phyloP scores from a whole-genome alignment of 495 filamentous ascomycete species.

The Hypoxylon subgilvum region DNA sequence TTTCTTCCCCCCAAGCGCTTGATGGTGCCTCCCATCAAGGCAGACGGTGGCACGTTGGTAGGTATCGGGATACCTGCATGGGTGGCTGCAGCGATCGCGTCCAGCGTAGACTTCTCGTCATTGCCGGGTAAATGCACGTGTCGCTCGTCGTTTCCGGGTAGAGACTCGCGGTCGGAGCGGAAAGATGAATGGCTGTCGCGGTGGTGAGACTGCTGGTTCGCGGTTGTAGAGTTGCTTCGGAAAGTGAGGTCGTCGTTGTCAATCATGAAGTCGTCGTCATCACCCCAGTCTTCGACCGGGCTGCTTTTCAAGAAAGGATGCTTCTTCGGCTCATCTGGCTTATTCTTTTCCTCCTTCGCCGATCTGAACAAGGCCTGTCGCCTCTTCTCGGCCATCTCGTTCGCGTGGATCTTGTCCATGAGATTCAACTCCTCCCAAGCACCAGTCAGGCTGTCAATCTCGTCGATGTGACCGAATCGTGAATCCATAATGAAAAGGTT shows the following conservation, averaged over 20 bases:
- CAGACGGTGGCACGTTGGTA: slow-evolving; percentile 87
- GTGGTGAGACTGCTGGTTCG: slow-evolving; percentile 59
- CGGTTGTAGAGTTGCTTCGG: slow-evolving; percentile 66
- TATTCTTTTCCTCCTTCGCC: not conserved
- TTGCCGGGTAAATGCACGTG: slow-evolving; percentile 78
- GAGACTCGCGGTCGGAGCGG: slow-evolving; percentile 78
- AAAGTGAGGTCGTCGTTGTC: slow-evolving; percentile 70
- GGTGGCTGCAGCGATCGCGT: slow-evolving; percentile 85
- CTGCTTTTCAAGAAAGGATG: slow-evolving; percentile 53
- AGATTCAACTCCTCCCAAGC: slow-evolving; percentile 3
- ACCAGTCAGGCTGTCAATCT: no score
- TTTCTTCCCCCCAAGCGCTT: slow-evolving; percentile 86
- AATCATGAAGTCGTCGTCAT: slow-evolving; percentile 77
- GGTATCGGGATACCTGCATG: slow-evolving; percentile 93
- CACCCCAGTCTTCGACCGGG: slow-evolving; percentile 83
- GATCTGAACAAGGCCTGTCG: not conserved
- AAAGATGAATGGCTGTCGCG: slow-evolving; percentile 78
- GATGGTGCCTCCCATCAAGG: slow-evolving; percentile 90
- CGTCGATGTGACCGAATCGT: no score
- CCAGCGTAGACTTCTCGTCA: slow-evolving; percentile 77
- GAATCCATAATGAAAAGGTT: no score
- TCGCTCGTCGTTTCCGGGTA: slow-evolving; percentile 80
- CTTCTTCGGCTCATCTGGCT: not conserved
- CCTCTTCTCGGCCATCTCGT: not conserved
- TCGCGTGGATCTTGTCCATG: not conserved